Evolutionary conservation across 1,284 basidiomycete species (phyloP).

Genomic region (Agaricales sp.): DNA sequence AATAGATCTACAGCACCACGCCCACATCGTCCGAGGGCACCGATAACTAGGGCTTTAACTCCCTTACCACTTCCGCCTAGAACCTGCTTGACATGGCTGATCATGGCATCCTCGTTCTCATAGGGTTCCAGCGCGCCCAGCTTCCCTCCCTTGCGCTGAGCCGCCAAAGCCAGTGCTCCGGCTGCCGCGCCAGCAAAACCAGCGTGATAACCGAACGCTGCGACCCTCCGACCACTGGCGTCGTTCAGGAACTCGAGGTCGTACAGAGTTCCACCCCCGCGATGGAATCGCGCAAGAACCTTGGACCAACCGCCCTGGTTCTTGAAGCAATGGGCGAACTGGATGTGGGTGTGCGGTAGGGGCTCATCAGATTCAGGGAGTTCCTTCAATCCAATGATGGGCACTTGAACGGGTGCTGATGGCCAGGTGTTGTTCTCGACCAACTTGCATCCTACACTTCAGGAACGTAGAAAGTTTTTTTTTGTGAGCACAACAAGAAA

Average conservation of each 20-base stretch:
- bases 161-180: conserved; percentile 77
- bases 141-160: conserved; percentile 49
- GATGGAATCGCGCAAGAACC: conserved; percentile 82
- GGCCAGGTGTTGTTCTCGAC: conserved; percentile 91
- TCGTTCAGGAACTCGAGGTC: conserved; percentile 97
- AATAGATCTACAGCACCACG: conserved; percentile 95
- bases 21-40: conserved; percentile 93
- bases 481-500: conserved; percentile 5
- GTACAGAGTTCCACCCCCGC: conserved; percentile 85
- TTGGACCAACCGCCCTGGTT: conserved; percentile 89
- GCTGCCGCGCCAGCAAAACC: conserved; percentile 97
- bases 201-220: conserved; percentile 99
- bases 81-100: conserved; percentile 55
- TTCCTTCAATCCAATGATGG: conserved; percentile 97
- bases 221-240: conserved; percentile 78
- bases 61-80: conserved; percentile 69
- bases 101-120: conserved; percentile 76
- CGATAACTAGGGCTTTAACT: conserved; percentile 89
- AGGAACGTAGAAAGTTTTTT: conserved; percentile 9
- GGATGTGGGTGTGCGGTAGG: conserved; percentile 91
- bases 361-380: conserved; percentile 76
- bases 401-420: conserved; percentile 59
- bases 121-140: conserved; percentile 74
- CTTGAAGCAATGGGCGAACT: conserved; percentile 99
- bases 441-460: conserved; percentile 82